Base-by-base conservation (phyloP, 352 stramenopile genomes). In the Globisporangium echinulatum region DNA sequence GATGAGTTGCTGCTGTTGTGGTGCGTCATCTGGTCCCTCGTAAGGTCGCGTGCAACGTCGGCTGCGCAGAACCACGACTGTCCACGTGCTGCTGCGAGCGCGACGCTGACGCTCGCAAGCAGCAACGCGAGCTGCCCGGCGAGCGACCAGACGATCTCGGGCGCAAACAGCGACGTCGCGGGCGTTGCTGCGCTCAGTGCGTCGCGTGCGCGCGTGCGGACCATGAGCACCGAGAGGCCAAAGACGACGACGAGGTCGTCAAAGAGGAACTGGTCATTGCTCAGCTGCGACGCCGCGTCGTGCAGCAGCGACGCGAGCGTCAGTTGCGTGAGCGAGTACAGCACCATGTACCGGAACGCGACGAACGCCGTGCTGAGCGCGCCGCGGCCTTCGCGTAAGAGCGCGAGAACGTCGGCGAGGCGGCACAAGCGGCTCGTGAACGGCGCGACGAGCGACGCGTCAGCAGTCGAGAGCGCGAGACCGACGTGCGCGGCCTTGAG, bases 271-370 rank as follows among this genome's bases (percentile, higher is more conserved):
- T 92, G 82, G 43, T 74, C 75, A 69, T 87, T 83, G 66, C 78
- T 88, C 71, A 92, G 86, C 62, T 87, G 74, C 14, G 80, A 85
- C 46, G 73, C 50, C 44, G 78, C 59, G 50, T 81, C 72, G 59
- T 83, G 85, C 78, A 90, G 82, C 6, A 85, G 62, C 36, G 79
- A 76, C 42, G 80, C 71, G 64, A 90, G 64, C 11, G 79, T 88
- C 15, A 91, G 75, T 65, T 96, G 84, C 42, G 96, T 80, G 64
- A 96, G 83, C 51, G 87, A 88, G 74, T 97, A 97, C 50, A 97
- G 77, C 49, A 97, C 88, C 82, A 96, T 94, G 66, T 87, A 97
- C 55, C 96, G 92, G 71, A 97, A 98, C 5, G 75, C 72, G 7
- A 90, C 75, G 36, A 97, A 91, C 36, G 92, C 87, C 47, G 89